Percentiles rank a stretch among this genome's conserved stretches.
These are phyloP conservation scores for Stemphylium vesicarium DNA, from an alignment of 2,329 filamentous ascomycete genomes.

Conservation along the genomic window DNA sequence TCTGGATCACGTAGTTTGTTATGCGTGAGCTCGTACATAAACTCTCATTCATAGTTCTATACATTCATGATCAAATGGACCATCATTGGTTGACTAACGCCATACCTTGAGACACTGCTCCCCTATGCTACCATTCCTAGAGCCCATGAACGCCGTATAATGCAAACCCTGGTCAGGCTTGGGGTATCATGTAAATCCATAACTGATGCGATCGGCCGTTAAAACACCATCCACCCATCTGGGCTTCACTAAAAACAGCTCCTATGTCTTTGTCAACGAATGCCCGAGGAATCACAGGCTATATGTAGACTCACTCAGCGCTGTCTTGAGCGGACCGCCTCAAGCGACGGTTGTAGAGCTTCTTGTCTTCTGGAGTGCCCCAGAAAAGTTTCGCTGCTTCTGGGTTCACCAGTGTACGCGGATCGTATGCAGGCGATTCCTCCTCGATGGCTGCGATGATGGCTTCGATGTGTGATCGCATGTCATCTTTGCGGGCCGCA, in stretches of 20 bases:
- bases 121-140: constrained; percentile 19
- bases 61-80: not conserved
- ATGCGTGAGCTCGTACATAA: not conserved
- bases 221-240: constrained; percentile 10
- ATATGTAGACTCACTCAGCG: constrained; percentile 48
- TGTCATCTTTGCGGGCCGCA: constrained; percentile 73
- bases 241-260: constrained; percentile 31
- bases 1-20: not conserved
- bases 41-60: not conserved
- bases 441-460: constrained; percentile 86
- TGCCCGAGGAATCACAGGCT: not conserved
- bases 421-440: constrained; percentile 86
- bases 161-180: constrained; percentile 30
- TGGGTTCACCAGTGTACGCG: constrained; percentile 82
- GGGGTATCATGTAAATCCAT: constrained; percentile 42
- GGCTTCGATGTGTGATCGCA: constrained; percentile 81
- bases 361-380: constrained; percentile 79
- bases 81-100: constrained; percentile 4
- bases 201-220: constrained; percentile 30
- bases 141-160: constrained; percentile 28
- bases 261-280: constrained; percentile 12
- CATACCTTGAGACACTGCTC: not conserved
- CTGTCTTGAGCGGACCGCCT: constrained; percentile 73
- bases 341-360: constrained; percentile 81
- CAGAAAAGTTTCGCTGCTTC: constrained; percentile 88